These are phyloP conservation scores for Coix lacrymajobi DNA, from an alignment of 176 grass and related monocot species.

Conservation along the genomic window DNA sequence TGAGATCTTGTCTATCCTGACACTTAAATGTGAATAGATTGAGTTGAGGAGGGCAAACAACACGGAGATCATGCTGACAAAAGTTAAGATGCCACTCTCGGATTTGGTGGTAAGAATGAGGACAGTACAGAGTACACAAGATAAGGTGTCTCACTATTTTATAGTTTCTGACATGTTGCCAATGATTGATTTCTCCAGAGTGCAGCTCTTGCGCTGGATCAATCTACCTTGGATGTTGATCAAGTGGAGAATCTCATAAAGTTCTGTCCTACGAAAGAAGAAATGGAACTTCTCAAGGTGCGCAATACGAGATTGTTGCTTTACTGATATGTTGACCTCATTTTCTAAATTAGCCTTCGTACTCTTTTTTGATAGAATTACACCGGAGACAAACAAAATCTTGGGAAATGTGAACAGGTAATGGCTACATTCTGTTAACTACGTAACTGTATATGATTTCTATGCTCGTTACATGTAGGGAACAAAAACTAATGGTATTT, in stretches of 20 bases:
- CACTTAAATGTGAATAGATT: slow-evolving; percentile 53
- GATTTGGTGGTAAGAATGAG: slow-evolving; percentile 83
- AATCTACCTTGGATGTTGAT: slow-evolving; percentile 91
- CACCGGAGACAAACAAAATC: slow-evolving; percentile 67
- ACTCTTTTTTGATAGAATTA: slow-evolving; percentile 51
- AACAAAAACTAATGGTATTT: neutral
- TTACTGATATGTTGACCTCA: slow-evolving; percentile 13
- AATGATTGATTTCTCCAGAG: slow-evolving; percentile 44
- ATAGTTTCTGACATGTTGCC: slow-evolving; percentile 4
- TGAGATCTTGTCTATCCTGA: neutral
- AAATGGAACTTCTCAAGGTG: slow-evolving; percentile 99
- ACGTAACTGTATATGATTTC: neutral
- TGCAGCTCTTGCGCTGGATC: slow-evolving; percentile 77
- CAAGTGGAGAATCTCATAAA: slow-evolving; percentile 99
- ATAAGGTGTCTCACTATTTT: slow-evolving; percentile 2
- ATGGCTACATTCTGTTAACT: neutral
- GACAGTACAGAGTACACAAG: neutral
- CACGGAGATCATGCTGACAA: slow-evolving; percentile 95
- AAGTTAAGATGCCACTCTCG: slow-evolving; percentile 95
- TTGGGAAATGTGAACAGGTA: slow-evolving; percentile 98
- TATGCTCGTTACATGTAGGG: neutral
- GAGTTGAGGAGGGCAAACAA: slow-evolving; percentile 97
- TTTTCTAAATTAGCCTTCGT: slow-evolving; percentile 23
- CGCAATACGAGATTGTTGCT: slow-evolving; percentile 27
- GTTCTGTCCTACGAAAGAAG: slow-evolving; percentile 97